Conservation (phyloP, 129 eudicot species). For the Solidago caesia region DNA sequence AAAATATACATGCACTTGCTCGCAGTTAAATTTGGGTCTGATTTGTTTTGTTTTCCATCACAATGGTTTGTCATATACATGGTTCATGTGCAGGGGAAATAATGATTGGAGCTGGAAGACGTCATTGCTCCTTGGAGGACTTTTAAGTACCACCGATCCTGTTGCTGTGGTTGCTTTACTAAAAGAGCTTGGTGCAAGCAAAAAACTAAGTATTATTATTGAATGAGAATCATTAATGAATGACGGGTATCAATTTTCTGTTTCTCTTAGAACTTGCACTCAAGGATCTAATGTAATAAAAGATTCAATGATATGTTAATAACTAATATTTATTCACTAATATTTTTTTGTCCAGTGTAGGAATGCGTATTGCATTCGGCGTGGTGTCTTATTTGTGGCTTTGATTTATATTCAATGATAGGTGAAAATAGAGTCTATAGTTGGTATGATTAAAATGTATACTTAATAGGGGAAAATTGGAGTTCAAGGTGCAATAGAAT, state of each 20-base stretch:
- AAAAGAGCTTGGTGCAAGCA: conserved; percentile 98
- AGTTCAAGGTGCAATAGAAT: conserved; percentile 88
- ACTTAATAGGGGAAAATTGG: conserved; percentile 70
- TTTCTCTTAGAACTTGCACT: conserved; percentile 4
- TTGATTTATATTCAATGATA: too few relatives aligned
- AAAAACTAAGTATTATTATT: conserved; percentile 84
- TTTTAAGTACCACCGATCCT: conserved; percentile 96
- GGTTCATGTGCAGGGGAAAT: too few relatives aligned
- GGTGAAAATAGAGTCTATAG: too few relatives aligned
- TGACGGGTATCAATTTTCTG: conserved; percentile 71
- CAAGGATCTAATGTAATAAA: not conserved
- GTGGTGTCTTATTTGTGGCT: too few relatives aligned
- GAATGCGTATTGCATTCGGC: too few relatives aligned
- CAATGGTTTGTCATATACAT: not conserved
- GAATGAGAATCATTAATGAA: conserved; percentile 99
- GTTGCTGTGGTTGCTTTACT: conserved; percentile 94
- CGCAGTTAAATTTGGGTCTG: not conserved
- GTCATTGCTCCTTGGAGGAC: conserved; percentile 94
- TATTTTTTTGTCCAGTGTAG: too few relatives aligned
- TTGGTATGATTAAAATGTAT: not conserved
- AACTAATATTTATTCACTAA: not conserved
- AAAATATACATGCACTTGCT: too few relatives aligned
- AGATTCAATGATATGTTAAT: conserved; percentile 14
- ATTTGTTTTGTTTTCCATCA: not conserved
- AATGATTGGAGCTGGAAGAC: conserved; percentile 92